Base-by-base conservation (phyloP, 1,284 basidiomycete species). In the Ustilago crameri region DNA sequence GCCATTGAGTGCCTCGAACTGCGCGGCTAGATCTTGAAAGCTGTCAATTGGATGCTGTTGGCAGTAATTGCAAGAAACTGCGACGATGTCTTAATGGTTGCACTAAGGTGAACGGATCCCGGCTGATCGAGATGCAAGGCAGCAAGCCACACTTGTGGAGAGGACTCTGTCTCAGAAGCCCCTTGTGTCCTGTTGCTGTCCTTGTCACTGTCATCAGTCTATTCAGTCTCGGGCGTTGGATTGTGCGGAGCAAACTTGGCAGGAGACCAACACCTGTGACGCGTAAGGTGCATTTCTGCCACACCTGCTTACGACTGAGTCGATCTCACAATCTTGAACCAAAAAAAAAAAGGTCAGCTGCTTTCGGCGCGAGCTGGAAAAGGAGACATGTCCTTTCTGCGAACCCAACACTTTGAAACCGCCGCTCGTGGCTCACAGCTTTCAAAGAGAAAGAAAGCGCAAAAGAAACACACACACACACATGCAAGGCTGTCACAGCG, bases 181-280 rank as follows among this genome's bases (percentile, higher is more conserved):
- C n/a, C n/a, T n/a, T n/a, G n/a, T n/a, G n/a, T n/a, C n/a, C n/a
- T n/a, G n/a, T n/a, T n/a, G n/a, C n/a, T n/a, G n/a, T n/a, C n/a
- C n/a, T n/a, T n/a, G n/a, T n/a, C n/a, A n/a, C n/a, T n/a, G n/a
- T n/a, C n/a, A n/a, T n/a, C n/a, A n/a, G n/a, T n/a, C n/a, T n/a
- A n/a, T n/a, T n/a, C n/a, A n/a, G n/a, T n/a, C n/a, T n/a, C n/a
- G n/a, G n/a, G n/a, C n/a, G n/a, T n/a, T n/a, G n/a, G n/a, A n/a
- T n/a, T n/a, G n/a, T 30, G 30, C 12, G 30, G 30, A 30, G 30
- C 30, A 30, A 30, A 37, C 17, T n/a, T 37, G 35, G 14, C 35
- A 14, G 35, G 18, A 52, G 42, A 52, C 51, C 51, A 52, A 52
- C 51, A 52, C 41, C 37, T 45, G 2, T 27, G 9, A 23, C 10